Conservation (phyloP, 2,329 filamentous ascomycete species). For the Colletotrichum godetiae region DNA sequence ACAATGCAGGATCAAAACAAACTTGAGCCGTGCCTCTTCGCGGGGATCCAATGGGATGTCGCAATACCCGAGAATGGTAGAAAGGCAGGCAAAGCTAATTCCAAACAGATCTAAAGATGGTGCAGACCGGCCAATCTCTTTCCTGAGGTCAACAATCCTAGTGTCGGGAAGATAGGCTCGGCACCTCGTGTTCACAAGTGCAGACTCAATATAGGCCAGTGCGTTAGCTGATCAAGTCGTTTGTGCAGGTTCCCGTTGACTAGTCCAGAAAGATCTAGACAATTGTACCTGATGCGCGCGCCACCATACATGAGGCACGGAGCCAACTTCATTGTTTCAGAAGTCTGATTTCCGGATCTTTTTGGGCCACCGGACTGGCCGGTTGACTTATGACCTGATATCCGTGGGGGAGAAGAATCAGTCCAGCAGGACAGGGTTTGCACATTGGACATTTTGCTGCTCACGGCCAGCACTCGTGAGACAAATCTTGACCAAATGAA, state of each 20-base stretch:
- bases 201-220: slow-evolving; percentile 44
- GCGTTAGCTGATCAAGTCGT: slow-evolving; percentile 40
- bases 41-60: slow-evolving; percentile 21
- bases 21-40: slow-evolving; percentile 25
- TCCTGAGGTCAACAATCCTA: neutral
- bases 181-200: slow-evolving; percentile 43
- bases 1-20: slow-evolving; percentile 26
- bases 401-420: neutral
- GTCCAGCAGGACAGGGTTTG: slow-evolving; percentile 28
- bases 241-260: slow-evolving; percentile 53
- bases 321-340: slow-evolving; percentile 43
- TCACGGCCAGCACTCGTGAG: slow-evolving; percentile 1
- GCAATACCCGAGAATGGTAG: slow-evolving; percentile 30
- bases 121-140: slow-evolving; percentile 3
- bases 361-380: slow-evolving; percentile 20
- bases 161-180: slow-evolving; percentile 5
- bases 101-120: slow-evolving; percentile 14
- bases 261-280: slow-evolving; percentile 43
- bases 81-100: slow-evolving; percentile 1
- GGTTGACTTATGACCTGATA: neutral
- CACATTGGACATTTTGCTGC: slow-evolving; percentile 36
- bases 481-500: slow-evolving; percentile 1
- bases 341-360: slow-evolving; percentile 36
- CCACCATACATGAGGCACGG: slow-evolving; percentile 25
- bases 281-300: slow-evolving; percentile 22